These are phyloP conservation scores for Linnemannia zychae DNA, from an alignment of 192 early-diverging fungal genomes.

Conservation along the genomic window DNA sequence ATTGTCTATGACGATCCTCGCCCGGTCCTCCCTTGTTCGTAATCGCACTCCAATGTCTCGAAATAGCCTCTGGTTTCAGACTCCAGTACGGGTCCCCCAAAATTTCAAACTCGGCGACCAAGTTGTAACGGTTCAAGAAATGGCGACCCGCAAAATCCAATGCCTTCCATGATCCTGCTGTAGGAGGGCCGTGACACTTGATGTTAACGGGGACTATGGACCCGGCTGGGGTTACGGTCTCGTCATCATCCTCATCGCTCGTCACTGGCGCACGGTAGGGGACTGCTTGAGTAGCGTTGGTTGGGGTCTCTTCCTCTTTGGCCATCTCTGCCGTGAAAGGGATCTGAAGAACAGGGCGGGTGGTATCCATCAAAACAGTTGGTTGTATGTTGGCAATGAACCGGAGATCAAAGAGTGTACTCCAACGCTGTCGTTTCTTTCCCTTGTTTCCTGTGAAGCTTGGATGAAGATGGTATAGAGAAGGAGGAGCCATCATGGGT, in stretches of 20 bases:
- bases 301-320: constrained; percentile 35
- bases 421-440: constrained; percentile 47
- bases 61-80: constrained; percentile 38
- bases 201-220: constrained; percentile 12
- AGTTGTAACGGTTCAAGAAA: constrained; percentile 47
- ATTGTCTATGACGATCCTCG: constrained; percentile 21
- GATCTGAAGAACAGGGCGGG: constrained; percentile 30
- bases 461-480: constrained; percentile 24
- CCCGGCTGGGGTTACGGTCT: neutral
- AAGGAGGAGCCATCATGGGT: constrained; percentile 49
- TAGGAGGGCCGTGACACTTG: constrained; percentile 40
- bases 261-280: neutral
- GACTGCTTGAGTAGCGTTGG: constrained; percentile 15
- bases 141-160: constrained; percentile 49
- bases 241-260: neutral
- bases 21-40: neutral
- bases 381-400: constrained; percentile 5
- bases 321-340: constrained; percentile 48
- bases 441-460: constrained; percentile 31
- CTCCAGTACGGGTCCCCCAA: constrained; percentile 37
- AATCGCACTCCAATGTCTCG: constrained; percentile 28
- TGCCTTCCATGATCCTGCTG: constrained; percentile 41
- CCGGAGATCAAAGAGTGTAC: constrained; percentile 38
- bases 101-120: constrained; percentile 40
- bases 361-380: constrained; percentile 21